phyloP scores from a whole-genome alignment of 331 rosid species.

The Telfairia occidentalis region DNA sequence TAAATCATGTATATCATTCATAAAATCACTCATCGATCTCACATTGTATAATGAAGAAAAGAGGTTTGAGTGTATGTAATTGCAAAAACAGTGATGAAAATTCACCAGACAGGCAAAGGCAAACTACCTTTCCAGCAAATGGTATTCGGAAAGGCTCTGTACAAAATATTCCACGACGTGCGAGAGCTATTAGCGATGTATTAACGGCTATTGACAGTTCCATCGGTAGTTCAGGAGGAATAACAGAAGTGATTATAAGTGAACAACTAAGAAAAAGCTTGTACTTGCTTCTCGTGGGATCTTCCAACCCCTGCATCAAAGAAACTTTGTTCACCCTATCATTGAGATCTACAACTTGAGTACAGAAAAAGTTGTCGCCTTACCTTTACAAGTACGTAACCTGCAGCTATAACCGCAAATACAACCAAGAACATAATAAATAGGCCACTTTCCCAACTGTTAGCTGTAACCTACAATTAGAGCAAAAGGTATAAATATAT shows the following conservation, averaged over 20 bases:
- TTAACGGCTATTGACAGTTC: conserved; percentile 98
- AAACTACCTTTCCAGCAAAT: conserved; percentile 95
- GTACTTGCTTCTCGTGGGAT: conserved; percentile 98
- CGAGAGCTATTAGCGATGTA: conserved; percentile 94
- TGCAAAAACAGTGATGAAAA: neutral
- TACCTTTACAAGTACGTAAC: conserved; percentile 92
- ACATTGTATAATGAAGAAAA: neutral
- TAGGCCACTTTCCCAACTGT: conserved; percentile 99
- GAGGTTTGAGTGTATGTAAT: neutral
- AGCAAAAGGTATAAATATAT: neutral
- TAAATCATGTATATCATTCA: neutral
- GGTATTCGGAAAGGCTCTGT: conserved; percentile 99
- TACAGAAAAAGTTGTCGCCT: conserved; percentile 13
- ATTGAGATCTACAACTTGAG: conserved; percentile 16
- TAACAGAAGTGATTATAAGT: conserved; percentile 96
- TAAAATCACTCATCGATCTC: neutral
- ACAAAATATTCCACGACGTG: conserved; percentile 88
- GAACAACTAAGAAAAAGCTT: conserved; percentile 95
- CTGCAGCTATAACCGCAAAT: conserved; percentile 95
- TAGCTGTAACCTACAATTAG: conserved; percentile 75
- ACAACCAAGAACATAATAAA: conserved; percentile 83
- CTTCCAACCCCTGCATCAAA: conserved; percentile 77
- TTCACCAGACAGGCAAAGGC: neutral
- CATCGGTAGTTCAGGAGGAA: conserved; percentile 99
- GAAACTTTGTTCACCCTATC: conserved; percentile 15